Evolutionary conservation across 345 rosid genomes (phyloP), one percentile per base, ranked within the genome.

Genomic region (Salix exigua): DNA sequence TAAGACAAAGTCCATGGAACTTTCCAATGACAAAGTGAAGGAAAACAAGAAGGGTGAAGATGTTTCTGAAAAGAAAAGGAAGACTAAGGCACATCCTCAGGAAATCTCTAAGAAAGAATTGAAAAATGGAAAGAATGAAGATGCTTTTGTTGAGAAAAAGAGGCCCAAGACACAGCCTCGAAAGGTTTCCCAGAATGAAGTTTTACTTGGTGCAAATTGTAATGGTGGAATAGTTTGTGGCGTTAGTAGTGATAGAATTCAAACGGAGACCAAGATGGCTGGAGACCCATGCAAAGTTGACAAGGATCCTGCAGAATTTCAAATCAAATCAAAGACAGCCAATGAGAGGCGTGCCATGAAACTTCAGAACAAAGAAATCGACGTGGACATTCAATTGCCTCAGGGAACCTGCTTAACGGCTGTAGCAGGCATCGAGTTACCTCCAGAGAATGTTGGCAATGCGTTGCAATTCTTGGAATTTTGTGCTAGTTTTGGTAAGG

Each of bases 401-500:
- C 75, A 71, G 64, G 90, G 92, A 58, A 82, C 79, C 53, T 40
- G 62, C 80, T 85, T 87, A 85, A 81, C 73, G 62, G 73, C 81
- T 77, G 86, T 91, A 61, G 87, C 89, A 25, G 94, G 91, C 40
- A 62, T 89, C 74, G 92, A 91, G 62, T 74, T 96, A 60, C 71
- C 88, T 70, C 83, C 89, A 68, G 86, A 89, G 76, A 79, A 82
- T 82, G 89, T 78, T 69, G 99, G 97, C 51, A 80, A 85, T 40
- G 90, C 87, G 71, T 80, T 96, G 72, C 99, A 93, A 75, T 93
- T 96, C 78, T 68, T 91, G 58, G 93, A 91, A 78, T 96, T 96
- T 77, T 91, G 93, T 85, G 82, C 89, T 50, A 87, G 96, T 82
- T 96, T 96, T 83, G 88, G 88, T 60, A 78, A 86, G 98, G 99